phyloP scores from a whole-genome alignment of 768 basidiomycete genomes.

The Trametes meyenii region DNA sequence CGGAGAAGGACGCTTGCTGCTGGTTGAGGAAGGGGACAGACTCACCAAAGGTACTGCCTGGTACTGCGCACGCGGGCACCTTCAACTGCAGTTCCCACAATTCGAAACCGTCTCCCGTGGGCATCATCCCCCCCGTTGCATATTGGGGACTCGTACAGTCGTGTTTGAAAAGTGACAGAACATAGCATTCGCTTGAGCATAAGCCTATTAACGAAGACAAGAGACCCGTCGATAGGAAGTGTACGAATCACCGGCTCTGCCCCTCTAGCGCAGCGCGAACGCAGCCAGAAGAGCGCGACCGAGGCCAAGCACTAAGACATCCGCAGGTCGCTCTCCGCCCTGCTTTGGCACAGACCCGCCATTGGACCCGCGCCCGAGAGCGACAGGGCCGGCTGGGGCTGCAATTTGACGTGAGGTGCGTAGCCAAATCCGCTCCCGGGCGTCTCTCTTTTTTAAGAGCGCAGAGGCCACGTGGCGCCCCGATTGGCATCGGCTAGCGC shows the following conservation, averaged over 20 bases:
- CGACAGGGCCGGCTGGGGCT: conserved; percentile 13
- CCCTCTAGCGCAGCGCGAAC: conserved; percentile 12
- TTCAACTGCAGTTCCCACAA: no score
- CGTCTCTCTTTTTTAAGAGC: neutral
- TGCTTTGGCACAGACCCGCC: conserved; percentile 29
- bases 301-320: conserved; percentile 26
- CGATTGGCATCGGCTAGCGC: neutral
- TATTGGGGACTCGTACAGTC: no score
- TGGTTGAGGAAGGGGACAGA: neutral
- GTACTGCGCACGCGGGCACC: no score
- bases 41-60: neutral
- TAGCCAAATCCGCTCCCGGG: conserved; percentile 1
- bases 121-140: no score
- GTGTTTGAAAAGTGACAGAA: no score
- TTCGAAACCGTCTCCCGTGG: no score
- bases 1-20: neutral
- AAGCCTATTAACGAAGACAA: neutral
- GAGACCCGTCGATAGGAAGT: conserved; percentile 2
- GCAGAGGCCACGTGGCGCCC: conserved; percentile 1
- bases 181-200: no score
- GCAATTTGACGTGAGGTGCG: conserved; percentile 32
- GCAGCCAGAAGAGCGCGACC: conserved; percentile 12
- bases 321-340: conserved; percentile 26
- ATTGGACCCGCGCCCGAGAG: conserved; percentile 1
- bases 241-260: conserved; percentile 30